Evolutionary conservation across 2,329 filamentous ascomycete genomes (phyloP).

Genomic region (Ramularia endophylla): DNA sequence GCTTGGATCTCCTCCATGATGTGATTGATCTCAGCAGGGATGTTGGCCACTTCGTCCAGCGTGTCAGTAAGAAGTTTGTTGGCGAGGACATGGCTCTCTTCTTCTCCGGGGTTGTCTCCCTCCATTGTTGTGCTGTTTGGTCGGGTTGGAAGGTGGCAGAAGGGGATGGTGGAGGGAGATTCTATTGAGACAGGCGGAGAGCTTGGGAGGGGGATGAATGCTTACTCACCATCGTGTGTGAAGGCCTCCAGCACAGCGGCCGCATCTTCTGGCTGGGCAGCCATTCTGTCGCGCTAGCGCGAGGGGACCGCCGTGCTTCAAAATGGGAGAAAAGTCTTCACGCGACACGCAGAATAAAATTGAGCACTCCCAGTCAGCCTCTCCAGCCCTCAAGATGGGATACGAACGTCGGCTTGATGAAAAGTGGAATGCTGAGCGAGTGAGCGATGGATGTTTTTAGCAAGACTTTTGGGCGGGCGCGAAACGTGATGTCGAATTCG

Average conservation of each 20-base stretch:
- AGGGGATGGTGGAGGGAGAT: conserved; percentile 4
- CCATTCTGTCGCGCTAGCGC: conserved; percentile 1
- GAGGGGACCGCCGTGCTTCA: not conserved
- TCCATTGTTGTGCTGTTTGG: not conserved
- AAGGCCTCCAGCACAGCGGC: conserved; percentile 73
- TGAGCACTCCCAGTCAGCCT: too few relatives aligned
- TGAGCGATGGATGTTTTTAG: too few relatives aligned
- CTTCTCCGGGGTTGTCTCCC: too few relatives aligned
- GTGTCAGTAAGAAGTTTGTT: too few relatives aligned
- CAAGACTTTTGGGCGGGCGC: too few relatives aligned
- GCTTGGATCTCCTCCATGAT: conserved; percentile 77
- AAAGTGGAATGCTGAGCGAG: too few relatives aligned
- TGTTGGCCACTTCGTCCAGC: conserved; percentile 56
- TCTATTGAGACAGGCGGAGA: not conserved
- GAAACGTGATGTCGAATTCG: too few relatives aligned
- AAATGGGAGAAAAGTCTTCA: not conserved
- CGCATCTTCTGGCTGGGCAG: conserved; percentile 53
- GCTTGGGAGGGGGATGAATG: too few relatives aligned
- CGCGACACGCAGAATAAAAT: too few relatives aligned
- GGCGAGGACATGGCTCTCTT: too few relatives aligned
- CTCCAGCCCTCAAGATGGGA: too few relatives aligned
- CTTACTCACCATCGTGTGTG: conserved; percentile 55
- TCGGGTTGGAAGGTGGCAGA: not conserved
- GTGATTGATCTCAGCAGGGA: conserved; percentile 76
- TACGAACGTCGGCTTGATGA: too few relatives aligned